phyloP scores from a whole-genome alignment of 2,329 filamentous ascomycete genomes.

The Paecilomyces dactylethromorphus region DNA sequence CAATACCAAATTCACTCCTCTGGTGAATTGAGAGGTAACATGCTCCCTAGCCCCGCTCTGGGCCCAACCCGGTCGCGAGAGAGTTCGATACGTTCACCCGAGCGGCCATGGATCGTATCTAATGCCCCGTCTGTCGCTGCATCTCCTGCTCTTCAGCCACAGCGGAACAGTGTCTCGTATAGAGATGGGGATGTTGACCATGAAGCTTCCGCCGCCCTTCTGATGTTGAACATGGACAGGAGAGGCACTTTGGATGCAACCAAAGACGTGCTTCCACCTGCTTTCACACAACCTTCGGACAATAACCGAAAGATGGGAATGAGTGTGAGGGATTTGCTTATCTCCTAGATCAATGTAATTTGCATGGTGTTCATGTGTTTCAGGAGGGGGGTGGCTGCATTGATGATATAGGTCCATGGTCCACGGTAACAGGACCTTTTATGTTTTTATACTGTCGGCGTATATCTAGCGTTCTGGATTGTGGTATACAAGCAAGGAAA shows the following conservation, averaged over 20 bases:
- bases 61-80: constrained; percentile 18
- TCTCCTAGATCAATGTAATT: constrained; percentile 28
- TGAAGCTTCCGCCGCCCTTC: constrained; percentile 74
- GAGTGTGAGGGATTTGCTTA: constrained; percentile 51
- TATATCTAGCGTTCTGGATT: neutral
- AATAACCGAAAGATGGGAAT: constrained; percentile 39
- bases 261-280: constrained; percentile 12
- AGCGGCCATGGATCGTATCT: constrained; percentile 16
- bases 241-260: constrained; percentile 42
- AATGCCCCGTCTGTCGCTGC: constrained; percentile 9
- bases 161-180: constrained; percentile 35
- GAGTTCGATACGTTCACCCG: constrained; percentile 15
- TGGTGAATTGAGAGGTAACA: constrained; percentile 22
- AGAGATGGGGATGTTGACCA: constrained; percentile 55
- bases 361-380: neutral
- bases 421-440: neutral
- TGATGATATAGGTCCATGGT: neutral
- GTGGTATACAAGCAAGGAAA: neutral
- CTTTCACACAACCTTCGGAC: constrained; percentile 7
- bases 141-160: constrained; percentile 18
- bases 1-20: constrained; percentile 12
- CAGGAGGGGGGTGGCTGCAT: neutral
- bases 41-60: constrained; percentile 31
- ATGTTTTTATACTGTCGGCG: neutral
- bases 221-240: constrained; percentile 82